Percentiles rank a stretch among this genome's conserved stretches.
These are phyloP conservation scores for Lupinus albus DNA, from an alignment of 306 rosid species.

Conservation along the genomic window DNA sequence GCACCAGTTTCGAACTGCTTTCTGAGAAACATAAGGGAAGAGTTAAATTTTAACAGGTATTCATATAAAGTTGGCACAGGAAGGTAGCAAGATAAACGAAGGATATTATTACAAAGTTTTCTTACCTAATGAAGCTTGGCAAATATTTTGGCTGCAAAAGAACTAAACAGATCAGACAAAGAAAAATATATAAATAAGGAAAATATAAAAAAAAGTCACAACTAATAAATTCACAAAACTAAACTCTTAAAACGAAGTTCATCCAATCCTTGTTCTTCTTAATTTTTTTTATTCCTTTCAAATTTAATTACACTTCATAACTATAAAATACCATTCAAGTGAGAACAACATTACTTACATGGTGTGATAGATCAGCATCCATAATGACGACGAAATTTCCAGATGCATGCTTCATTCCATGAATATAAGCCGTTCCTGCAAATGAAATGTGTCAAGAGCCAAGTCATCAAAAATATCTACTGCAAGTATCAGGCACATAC, in stretches of 20 bases:
- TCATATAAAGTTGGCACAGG: background rate
- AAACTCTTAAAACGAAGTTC: conserved; percentile 1
- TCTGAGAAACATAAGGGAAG: conserved; percentile 43
- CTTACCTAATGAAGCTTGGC: conserved; percentile 80
- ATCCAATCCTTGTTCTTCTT: background rate
- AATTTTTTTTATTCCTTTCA: conserved; percentile 4
- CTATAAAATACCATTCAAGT: conserved; percentile 25
- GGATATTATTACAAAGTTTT: conserved; percentile 8
- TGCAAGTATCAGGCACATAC: conserved; percentile 46
- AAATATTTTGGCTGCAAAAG: conserved; percentile 88
- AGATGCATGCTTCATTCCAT: conserved; percentile 93
- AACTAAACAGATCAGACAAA: conserved; percentile 39
- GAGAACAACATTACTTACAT: conserved; percentile 55
- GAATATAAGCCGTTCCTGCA: conserved; percentile 93
- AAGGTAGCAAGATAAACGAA: conserved; percentile 28
- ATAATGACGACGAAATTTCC: conserved; percentile 92
- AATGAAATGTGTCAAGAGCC: conserved; percentile 40
- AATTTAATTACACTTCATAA: conserved; percentile 18
- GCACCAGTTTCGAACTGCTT: conserved; percentile 84
- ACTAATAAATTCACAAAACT: conserved; percentile 7
- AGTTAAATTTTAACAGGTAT: conserved; percentile 3
- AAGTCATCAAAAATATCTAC: conserved; percentile 17
- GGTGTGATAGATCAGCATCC: conserved; percentile 97
- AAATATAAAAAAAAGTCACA: conserved; percentile 9
- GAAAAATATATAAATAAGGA: conserved; percentile 14